These are phyloP conservation scores for Davidsoniella virescens DNA, from an alignment of 2,329 filamentous ascomycete genomes.

Conservation along the genomic window DNA sequence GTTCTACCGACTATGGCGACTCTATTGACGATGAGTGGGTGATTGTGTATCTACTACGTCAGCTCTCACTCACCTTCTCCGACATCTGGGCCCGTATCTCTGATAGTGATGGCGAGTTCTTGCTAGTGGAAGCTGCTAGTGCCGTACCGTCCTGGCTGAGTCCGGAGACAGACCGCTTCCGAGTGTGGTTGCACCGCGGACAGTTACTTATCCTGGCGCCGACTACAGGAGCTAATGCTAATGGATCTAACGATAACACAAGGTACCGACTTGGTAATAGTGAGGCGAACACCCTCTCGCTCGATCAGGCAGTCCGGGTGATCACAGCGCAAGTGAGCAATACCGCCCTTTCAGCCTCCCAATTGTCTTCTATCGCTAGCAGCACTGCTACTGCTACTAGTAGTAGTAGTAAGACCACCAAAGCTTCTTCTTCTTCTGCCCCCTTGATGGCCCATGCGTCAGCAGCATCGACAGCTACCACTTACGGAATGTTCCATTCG, in stretches of 20 bases:
- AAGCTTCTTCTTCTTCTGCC: no score
- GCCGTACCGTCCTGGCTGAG: slow-evolving; percentile 79
- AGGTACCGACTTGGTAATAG: neutral
- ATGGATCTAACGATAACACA: slow-evolving; percentile 16
- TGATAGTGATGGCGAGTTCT: slow-evolving; percentile 87
- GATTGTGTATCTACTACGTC: slow-evolving; percentile 73
- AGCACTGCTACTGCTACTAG: no score
- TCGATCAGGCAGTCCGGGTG: neutral
- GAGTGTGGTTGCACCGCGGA: slow-evolving; percentile 76
- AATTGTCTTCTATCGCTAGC: no score
- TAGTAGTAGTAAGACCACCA: no score
- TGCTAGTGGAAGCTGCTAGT: slow-evolving; percentile 85
- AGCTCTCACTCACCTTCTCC: slow-evolving; percentile 57
- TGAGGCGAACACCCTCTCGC: neutral
- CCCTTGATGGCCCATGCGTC: neutral
- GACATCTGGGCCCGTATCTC: slow-evolving; percentile 68
- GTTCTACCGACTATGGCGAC: slow-evolving; percentile 76
- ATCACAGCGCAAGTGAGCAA: neutral
- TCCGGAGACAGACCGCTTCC: slow-evolving; percentile 73
- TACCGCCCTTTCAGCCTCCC: no score
- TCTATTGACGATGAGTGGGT: slow-evolving; percentile 97
- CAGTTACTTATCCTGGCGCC: slow-evolving; percentile 56
- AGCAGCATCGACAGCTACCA: neutral
- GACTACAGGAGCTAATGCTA: no score
- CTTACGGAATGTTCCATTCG: slow-evolving; percentile 44